Conservation (phyloP, 495 filamentous ascomycete species). For the Neurospora cerealis region DNA sequence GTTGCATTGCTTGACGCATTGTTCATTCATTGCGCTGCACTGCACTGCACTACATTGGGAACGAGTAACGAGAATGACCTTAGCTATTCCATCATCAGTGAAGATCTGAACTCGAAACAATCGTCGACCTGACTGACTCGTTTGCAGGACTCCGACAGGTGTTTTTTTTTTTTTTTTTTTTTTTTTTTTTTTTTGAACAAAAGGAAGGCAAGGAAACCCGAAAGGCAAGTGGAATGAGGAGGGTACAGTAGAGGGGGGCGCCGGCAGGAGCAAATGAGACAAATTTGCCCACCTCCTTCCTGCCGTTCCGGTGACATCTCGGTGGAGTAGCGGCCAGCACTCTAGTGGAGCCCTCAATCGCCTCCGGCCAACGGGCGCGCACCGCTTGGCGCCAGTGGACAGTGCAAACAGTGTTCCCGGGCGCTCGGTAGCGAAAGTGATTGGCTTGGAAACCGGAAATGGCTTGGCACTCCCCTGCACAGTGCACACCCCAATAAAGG, state of each 20-base stretch:
- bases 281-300: not conserved
- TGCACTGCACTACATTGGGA: not conserved
- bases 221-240: not conserved
- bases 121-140: not conserved
- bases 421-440: not conserved
- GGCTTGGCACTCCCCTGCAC: no score
- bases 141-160: not conserved
- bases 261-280: not conserved
- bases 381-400: not conserved
- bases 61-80: not conserved
- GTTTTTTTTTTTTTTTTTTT: not conserved
- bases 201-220: not conserved
- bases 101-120: not conserved
- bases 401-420: conserved; percentile 6
- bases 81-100: not conserved
- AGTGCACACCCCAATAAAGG: no score
- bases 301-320: not conserved
- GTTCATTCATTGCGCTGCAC: not conserved
- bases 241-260: not conserved
- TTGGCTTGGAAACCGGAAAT: no score
- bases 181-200: not conserved
- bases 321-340: not conserved
- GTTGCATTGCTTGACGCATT: not conserved
- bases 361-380: conserved; percentile 1
- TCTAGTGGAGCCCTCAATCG: not conserved